phyloP scores from a whole-genome alignment of 257 asterid genomes.

The Jaltomata sinuosa region DNA sequence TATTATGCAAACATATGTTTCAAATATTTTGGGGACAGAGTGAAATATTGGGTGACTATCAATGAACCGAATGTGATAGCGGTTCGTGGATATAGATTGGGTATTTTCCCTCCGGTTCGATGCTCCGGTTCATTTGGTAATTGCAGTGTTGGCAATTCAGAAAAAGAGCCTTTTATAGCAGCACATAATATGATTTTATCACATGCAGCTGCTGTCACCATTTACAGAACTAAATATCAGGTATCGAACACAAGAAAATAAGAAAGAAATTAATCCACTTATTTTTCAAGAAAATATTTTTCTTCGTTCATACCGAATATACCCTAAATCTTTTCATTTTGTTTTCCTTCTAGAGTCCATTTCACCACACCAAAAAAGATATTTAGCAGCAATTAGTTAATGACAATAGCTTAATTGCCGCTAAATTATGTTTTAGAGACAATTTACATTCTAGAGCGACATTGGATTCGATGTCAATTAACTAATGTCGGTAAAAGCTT shows the following conservation, averaged over 20 bases:
- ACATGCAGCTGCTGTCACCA: conserved; percentile 22
- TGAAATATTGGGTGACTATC: conserved; percentile 26
- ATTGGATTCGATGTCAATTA: too few species aligned
- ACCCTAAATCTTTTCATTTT: too few species aligned
- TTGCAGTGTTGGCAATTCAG: conserved; percentile 22
- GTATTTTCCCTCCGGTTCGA: conserved; percentile 30
- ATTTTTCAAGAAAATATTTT: too few species aligned
- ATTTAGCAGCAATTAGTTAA: too few species aligned
- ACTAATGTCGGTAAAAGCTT: too few species aligned
- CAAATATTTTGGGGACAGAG: conserved; percentile 27
- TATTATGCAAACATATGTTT: conserved; percentile 27
- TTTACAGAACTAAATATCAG: conserved; percentile 25
- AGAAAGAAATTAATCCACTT: too few species aligned
- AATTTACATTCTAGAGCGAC: too few species aligned
- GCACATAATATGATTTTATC: conserved; percentile 28
- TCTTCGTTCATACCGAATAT: too few species aligned
- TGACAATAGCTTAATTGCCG: too few species aligned
- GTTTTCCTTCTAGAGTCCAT: too few species aligned
- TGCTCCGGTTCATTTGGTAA: conserved; percentile 21
- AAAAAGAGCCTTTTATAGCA: conserved; percentile 25
- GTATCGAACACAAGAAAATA: background rate
- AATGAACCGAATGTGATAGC: conserved; percentile 31
- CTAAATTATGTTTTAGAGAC: too few species aligned
- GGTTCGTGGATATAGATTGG: conserved; percentile 44
- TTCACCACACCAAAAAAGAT: too few species aligned